A percentile compares a stretch with the other conserved stretches of the same genome.
Conservation (phyloP, 805 yeast genomes). For the Nakazawaea anatomiae region DNA sequence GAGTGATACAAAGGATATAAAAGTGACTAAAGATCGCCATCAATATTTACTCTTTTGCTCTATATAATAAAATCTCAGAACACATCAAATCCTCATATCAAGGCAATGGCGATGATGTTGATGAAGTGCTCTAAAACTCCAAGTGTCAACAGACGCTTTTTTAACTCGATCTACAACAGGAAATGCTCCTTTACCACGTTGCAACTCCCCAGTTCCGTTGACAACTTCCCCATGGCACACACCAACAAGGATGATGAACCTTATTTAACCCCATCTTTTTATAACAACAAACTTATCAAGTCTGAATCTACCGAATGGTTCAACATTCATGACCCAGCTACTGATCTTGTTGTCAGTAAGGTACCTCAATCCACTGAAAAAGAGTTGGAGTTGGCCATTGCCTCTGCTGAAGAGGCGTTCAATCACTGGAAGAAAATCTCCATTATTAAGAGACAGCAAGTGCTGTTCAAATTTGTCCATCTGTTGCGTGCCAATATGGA, state of each 20-base stretch:
- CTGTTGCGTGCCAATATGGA: conserved; percentile 63
- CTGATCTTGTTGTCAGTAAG: conserved; percentile 55
- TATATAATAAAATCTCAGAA: too few species aligned
- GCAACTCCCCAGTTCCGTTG: conserved; percentile 25
- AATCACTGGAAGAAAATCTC: conserved; percentile 46
- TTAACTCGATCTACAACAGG: too few species aligned
- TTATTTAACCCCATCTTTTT: conserved; percentile 44
- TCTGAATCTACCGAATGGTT: conserved; percentile 53
- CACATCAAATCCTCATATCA: too few species aligned
- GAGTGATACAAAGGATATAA: too few species aligned
- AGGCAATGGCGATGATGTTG: too few species aligned
- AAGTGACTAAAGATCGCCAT: too few species aligned
- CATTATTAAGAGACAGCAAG: conserved; percentile 49
- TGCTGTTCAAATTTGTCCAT: conserved; percentile 62
- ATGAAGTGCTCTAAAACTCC: too few species aligned
- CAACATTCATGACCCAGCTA: conserved; percentile 73
- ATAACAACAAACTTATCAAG: conserved; percentile 43
- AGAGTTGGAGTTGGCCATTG: conserved; percentile 62
- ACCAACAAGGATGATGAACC: conserved; percentile 30
- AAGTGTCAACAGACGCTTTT: too few species aligned
- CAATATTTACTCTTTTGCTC: too few species aligned
- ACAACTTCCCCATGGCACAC: conserved; percentile 36
- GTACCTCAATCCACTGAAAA: conserved; percentile 69
- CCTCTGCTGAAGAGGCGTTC: conserved; percentile 60
- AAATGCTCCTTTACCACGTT: neutral